Conservation (phyloP, 352 stramenopile genomes). For the Phytopythium delawarense region DNA sequence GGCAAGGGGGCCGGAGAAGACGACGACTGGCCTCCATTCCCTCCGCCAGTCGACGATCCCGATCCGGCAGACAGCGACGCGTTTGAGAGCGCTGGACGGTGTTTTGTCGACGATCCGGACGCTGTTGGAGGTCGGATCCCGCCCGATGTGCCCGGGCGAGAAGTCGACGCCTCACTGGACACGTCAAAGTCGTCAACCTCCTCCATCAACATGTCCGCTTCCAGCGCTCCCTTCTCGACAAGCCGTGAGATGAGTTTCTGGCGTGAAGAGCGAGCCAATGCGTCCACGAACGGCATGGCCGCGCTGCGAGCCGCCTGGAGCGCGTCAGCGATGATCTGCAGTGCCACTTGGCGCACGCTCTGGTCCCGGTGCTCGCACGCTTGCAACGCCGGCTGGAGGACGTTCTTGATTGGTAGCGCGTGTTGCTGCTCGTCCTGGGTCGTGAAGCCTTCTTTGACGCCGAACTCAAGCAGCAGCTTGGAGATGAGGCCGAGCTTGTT, state of each 20-base stretch:
- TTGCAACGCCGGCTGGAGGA: conserved; percentile 61
- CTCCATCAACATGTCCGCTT: conserved; percentile 79
- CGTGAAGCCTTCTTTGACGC: conserved; percentile 39
- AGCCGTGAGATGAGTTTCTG: conserved; percentile 85
- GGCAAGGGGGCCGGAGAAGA: conserved; percentile 43
- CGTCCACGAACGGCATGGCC: conserved; percentile 69
- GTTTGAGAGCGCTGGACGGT: conserved; percentile 57
- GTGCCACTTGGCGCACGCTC: conserved; percentile 49
- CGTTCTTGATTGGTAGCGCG: conserved; percentile 55
- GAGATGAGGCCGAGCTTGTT: conserved; percentile 74
- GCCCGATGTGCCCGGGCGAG: conserved; percentile 50
- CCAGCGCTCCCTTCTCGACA: conserved; percentile 63
- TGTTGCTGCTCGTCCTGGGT: neutral
- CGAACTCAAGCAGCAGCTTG: conserved; percentile 78
- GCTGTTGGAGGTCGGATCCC: conserved; percentile 58
- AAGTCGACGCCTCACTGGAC: conserved; percentile 12
- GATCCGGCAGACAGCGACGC: conserved; percentile 36
- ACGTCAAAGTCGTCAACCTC: conserved; percentile 83
- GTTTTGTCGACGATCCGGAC: conserved; percentile 74
- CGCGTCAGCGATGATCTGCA: conserved; percentile 68
- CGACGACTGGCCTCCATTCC: conserved; percentile 11
- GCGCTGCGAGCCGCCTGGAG: conserved; percentile 54
- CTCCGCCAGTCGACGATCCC: conserved; percentile 11
- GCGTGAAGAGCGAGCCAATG: conserved; percentile 46
- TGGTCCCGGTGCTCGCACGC: conserved; percentile 73